These are phyloP conservation scores for Debaryomyces nepalensis DNA, from an alignment of 1,139 yeast genomes.

Conservation along the genomic window DNA sequence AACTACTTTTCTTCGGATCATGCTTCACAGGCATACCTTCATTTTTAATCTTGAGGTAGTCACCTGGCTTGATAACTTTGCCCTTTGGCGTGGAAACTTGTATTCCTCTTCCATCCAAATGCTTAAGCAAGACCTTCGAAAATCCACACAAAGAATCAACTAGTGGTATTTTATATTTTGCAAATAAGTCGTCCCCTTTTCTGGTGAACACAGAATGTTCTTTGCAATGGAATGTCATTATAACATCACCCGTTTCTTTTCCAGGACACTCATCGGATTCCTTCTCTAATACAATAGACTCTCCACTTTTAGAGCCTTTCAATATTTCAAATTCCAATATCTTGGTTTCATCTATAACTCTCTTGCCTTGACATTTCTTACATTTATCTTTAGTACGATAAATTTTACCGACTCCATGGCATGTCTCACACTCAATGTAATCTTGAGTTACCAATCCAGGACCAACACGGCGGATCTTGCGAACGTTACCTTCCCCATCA, in stretches of 20 bases:
- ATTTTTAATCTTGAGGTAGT: constrained; percentile 62
- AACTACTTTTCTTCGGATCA: constrained; percentile 30
- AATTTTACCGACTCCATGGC: constrained; percentile 73
- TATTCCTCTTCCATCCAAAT: constrained; percentile 80
- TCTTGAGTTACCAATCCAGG: constrained; percentile 78
- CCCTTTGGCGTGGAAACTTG: constrained; percentile 69
- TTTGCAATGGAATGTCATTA: constrained; percentile 59
- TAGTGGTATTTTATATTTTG: constrained; percentile 63
- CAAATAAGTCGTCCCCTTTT: constrained; percentile 65
- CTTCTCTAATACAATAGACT: constrained; percentile 60
- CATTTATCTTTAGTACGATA: constrained; percentile 74
- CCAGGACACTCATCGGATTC: constrained; percentile 85
- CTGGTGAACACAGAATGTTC: constrained; percentile 56
- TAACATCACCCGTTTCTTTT: constrained; percentile 76
- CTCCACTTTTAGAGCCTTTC: constrained; percentile 71
- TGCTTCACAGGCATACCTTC: constrained; percentile 85
- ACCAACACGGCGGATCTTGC: constrained; percentile 67
- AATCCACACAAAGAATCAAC: constrained; percentile 88
- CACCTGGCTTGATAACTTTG: constrained; percentile 81
- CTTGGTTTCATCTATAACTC: constrained; percentile 67
- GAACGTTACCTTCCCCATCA: constrained; percentile 70
- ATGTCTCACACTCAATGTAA: constrained; percentile 64
- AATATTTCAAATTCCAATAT: constrained; percentile 78
- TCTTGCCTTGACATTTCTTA: constrained; percentile 72
- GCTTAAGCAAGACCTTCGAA: constrained; percentile 65